phyloP scores from a whole-genome alignment of 2,329 filamentous ascomycete species.

The Microdochium paspali region DNA sequence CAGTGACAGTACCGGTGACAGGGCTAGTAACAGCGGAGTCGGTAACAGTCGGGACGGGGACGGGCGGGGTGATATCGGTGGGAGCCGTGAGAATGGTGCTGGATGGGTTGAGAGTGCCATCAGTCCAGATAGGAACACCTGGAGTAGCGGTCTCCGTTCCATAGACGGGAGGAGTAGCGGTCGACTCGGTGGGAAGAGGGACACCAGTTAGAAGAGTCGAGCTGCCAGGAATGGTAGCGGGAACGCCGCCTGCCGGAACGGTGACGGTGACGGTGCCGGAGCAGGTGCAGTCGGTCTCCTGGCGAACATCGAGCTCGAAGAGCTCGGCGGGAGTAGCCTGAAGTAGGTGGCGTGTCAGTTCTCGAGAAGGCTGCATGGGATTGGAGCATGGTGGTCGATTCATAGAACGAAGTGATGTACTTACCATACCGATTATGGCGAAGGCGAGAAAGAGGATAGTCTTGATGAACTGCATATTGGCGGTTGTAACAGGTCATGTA shows the following conservation, averaged over 20 bases:
- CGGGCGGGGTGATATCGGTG: neutral
- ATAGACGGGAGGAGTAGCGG: neutral
- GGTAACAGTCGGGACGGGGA: neutral
- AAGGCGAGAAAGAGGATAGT: conserved; percentile 11
- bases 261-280: conserved; percentile 11
- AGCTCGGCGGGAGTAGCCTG: conserved; percentile 1
- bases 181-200: neutral
- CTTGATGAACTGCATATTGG: conserved; percentile 19
- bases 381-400: neutral
- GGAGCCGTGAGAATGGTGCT: no score
- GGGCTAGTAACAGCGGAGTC: neutral
- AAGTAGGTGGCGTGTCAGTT: neutral
- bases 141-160: neutral
- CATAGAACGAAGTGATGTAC: conserved; percentile 3
- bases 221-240: conserved; percentile 2
- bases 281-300: conserved; percentile 13
- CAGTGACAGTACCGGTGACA: neutral
- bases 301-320: conserved; percentile 4
- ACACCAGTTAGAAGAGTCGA: conserved; percentile 1
- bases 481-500: conserved; percentile 1
- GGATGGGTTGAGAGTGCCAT: no score
- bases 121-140: no score
- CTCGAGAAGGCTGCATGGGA: neutral
- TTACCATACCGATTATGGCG: conserved; percentile 15
- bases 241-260: conserved; percentile 1